Evolutionary conservation across 2,329 filamentous ascomycete genomes (phyloP).

Genomic region (Pseudogymnoascus sp.): DNA sequence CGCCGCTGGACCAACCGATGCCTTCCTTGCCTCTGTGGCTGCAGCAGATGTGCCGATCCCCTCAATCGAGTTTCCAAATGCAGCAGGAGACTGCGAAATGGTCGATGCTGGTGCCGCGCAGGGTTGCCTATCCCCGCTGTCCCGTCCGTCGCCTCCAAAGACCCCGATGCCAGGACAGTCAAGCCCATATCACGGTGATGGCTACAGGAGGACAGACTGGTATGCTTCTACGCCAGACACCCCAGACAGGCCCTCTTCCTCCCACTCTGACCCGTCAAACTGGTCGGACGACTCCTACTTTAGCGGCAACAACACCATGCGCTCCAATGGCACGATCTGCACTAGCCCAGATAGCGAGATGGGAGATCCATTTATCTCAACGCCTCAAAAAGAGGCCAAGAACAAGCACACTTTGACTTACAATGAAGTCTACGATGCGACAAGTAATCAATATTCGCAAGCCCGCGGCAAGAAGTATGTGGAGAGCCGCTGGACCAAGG

Average conservation of each 20-base stretch:
- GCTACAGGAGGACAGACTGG: constrained; percentile 24
- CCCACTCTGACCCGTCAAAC: constrained; percentile 32
- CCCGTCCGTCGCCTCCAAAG: constrained; percentile 42
- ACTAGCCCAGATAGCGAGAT: constrained; percentile 41
- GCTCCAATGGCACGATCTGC: constrained; percentile 48
- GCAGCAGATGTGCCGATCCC: constrained; percentile 56
- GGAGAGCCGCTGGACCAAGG: constrained; percentile 51
- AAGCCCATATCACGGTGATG: constrained; percentile 13
- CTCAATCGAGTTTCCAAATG: constrained; percentile 50
- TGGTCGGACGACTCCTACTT: constrained; percentile 50
- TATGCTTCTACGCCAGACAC: constrained; percentile 18
- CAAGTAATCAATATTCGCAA: constrained; percentile 6
- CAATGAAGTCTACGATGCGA: not conserved
- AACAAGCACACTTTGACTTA: not conserved
- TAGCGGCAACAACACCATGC: constrained; percentile 48
- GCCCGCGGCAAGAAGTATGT: constrained; percentile 25
- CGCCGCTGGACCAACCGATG: constrained; percentile 47
- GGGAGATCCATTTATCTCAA: constrained; percentile 26
- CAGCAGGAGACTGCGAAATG: constrained; percentile 22
- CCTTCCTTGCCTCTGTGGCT: constrained; percentile 59
- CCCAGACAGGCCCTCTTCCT: constrained; percentile 20
- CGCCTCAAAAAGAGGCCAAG: not conserved
- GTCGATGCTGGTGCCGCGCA: constrained; percentile 16
- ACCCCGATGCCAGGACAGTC: constrained; percentile 41
- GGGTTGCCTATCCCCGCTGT: constrained; percentile 20